These are phyloP conservation scores for Delphinella strobiligena DNA, from an alignment of 2,329 filamentous ascomycete species.

Conservation along the genomic window DNA sequence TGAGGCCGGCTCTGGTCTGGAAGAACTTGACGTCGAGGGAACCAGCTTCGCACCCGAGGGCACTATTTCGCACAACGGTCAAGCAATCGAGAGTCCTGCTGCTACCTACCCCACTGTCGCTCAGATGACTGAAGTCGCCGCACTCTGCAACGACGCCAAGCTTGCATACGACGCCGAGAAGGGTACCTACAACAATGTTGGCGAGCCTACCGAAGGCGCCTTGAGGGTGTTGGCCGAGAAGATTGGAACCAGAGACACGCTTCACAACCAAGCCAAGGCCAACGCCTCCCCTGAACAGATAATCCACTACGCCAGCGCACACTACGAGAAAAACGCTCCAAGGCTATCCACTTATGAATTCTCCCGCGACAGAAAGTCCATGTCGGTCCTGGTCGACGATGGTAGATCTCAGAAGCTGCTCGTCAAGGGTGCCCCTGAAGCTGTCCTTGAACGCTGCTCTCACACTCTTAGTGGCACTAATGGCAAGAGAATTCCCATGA, in stretches of 20 bases:
- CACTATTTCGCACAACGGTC: conserved; percentile 56
- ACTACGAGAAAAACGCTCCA: conserved; percentile 66
- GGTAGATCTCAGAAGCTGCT: conserved; percentile 65
- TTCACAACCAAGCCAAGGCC: conserved; percentile 41
- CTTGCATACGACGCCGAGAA: conserved; percentile 71
- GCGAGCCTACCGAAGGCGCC: conserved; percentile 91
- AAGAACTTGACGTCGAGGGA: conserved; percentile 81
- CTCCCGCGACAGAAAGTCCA: conserved; percentile 95
- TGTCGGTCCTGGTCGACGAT: conserved; percentile 82
- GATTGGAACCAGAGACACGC: conserved; percentile 66
- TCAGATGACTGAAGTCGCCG: conserved; percentile 59
- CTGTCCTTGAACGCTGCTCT: conserved; percentile 84
- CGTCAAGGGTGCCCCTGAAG: conserved; percentile 93
- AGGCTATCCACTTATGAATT: conserved; percentile 88
- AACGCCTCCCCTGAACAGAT: conserved; percentile 43
- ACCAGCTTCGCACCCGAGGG: conserved; percentile 85
- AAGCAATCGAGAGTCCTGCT: conserved; percentile 55
- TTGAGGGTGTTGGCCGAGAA: conserved; percentile 87
- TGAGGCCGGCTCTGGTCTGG: conserved; percentile 58
- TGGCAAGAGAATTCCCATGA: conserved; percentile 65
- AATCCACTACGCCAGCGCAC: conserved; percentile 70
- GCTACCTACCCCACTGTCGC: conserved; percentile 63
- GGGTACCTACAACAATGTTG: conserved; percentile 66
- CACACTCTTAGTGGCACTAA: conserved; percentile 65
- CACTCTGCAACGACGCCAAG: conserved; percentile 79